phyloP scores from a whole-genome alignment of 371 early-diverging fungal genomes.

The Actinomucor elegans region DNA sequence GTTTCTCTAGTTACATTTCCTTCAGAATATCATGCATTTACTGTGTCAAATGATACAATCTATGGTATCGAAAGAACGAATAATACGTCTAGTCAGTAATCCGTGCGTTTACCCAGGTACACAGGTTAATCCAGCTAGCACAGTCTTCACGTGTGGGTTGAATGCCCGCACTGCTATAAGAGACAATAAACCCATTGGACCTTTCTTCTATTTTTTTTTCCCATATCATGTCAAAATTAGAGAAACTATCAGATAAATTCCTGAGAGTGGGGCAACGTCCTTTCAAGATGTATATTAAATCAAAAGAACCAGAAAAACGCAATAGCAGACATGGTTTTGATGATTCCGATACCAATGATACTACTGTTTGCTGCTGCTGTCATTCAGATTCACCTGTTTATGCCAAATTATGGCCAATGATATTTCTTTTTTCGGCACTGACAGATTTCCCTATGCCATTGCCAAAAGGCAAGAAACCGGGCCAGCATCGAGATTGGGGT shows the following conservation, averaged over 20 bases:
- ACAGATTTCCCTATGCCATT: conserved; percentile 37
- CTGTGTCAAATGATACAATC: conserved; percentile 33
- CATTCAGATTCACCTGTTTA: conserved; percentile 29
- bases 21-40: conserved; percentile 26
- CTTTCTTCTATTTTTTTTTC: background rate
- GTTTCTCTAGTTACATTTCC: conserved; percentile 23
- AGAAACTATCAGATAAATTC: conserved; percentile 6
- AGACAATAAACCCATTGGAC: background rate
- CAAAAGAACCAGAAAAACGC: conserved; percentile 2
- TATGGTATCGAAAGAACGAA: conserved; percentile 29
- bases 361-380: conserved; percentile 20
- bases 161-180: conserved; percentile 4
- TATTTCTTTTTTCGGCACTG: conserved; percentile 33
- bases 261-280: conserved; percentile 22
- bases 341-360: conserved; percentile 11
- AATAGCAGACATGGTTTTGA: conserved; percentile 4
- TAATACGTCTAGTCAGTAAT: conserved; percentile 7
- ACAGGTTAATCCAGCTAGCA: background rate
- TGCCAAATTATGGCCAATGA: conserved; percentile 26
- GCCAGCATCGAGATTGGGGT: conserved; percentile 39
- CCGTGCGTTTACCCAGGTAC: no score
- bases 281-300: conserved; percentile 17
- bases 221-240: conserved; percentile 7
- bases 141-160: background rate
- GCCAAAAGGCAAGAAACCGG: conserved; percentile 35